Conservation (phyloP, 163 green algal genomes). For the Scenedesmus sp. region DNA sequence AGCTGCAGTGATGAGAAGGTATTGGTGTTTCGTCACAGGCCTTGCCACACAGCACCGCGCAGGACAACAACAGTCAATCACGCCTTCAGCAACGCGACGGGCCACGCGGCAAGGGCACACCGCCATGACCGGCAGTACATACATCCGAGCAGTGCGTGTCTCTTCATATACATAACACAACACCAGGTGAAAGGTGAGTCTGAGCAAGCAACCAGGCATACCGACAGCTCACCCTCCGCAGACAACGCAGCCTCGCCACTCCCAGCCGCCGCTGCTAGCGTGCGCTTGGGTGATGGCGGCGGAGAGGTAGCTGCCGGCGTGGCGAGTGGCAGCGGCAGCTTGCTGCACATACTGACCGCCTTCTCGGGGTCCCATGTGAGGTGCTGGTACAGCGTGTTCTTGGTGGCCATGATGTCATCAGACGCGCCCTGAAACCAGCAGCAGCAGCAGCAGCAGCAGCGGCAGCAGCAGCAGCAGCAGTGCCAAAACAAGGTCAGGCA, state of each 20-base stretch:
- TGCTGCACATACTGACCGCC: conserved; percentile 50
- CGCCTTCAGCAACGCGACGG: neutral
- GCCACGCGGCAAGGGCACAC: too few species aligned
- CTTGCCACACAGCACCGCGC: neutral
- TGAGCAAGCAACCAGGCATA: neutral
- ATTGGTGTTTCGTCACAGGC: conserved; percentile 48
- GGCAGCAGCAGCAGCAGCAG: conserved; percentile 13
- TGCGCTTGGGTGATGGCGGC: conserved; percentile 47
- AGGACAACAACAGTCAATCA: neutral
- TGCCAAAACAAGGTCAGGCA: neutral
- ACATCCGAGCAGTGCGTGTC: too few species aligned
- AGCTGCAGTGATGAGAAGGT: conserved; percentile 53
- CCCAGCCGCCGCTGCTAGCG: neutral
- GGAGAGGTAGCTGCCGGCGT: conserved; percentile 60
- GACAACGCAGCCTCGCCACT: neutral
- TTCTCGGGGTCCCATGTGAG: conserved; percentile 82
- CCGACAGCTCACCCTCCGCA: neutral
- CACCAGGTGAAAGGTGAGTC: neutral
- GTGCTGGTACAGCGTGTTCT: conserved; percentile 86
- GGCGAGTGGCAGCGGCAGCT: conserved; percentile 46
- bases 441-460: neutral
- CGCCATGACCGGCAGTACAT: too few species aligned
- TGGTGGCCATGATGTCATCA: conserved; percentile 89
- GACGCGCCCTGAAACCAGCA: conserved; percentile 69
- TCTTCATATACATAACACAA: neutral